Base-by-base conservation (phyloP, 2,329 filamentous ascomycete genomes). In the Cladosporium velox region DNA sequence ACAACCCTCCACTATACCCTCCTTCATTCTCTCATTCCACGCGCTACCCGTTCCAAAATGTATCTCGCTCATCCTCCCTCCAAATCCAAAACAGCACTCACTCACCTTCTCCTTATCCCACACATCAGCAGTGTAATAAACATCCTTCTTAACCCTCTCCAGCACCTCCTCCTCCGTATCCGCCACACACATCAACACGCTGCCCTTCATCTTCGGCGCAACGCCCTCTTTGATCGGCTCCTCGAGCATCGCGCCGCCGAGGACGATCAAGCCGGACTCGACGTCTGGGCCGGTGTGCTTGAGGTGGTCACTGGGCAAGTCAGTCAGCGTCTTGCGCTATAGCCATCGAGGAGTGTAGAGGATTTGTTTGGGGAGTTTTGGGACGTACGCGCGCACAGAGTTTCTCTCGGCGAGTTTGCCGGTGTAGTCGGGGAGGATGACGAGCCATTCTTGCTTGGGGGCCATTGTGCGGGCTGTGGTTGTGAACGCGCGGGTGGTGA, bases 121-220 rank as follows among this genome's bases (percentile, higher is more conserved):
- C 10, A 96, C 92, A 0, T 88, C 91, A 52, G 79, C 83, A 67
- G 80, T 84, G 11, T 84, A 82, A 79, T 96, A 97, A 11, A 93
- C 81, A 79, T 97, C 93, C 59, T 86, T 83, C 77, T 85, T 86
- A 57, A 97, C 76, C 61, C 85, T 74, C 71, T 90, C 85, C 49
- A 89, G 76, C 2, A 91, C 86, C 76, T 92, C 90, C 69, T 93
- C 90, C 72, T 85, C 87, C 10, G 84, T 88, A 68, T 87, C 85
- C 8, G 90, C 92, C 34, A 86, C 77, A 47, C 87, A 81, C 32
- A 96, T 82, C 73, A 95, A 80, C 21, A 88, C 86, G 76, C 89
- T 92, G 51, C 92, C 92, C 69, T 87, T 86, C 80, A 95, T 92
- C 75, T 90, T 87, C 52, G 87, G 85, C 24, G 84, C 85, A 28